These are phyloP conservation scores for Coemansia sp. DNA, from an alignment of 192 early-diverging fungal genomes.

Conservation along the genomic window DNA sequence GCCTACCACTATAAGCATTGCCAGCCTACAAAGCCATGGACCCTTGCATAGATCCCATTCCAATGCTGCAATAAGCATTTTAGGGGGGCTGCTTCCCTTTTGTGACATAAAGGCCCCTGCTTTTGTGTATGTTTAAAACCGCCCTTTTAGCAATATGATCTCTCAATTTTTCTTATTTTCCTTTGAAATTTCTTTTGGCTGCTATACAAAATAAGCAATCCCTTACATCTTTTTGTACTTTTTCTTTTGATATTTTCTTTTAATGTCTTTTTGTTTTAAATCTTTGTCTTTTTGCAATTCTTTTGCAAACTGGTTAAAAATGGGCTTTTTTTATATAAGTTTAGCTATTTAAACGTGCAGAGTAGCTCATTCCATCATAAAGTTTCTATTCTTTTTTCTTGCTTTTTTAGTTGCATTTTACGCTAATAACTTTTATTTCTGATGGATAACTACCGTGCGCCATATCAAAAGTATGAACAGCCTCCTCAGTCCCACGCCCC, in stretches of 20 bases:
- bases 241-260: slow-evolving; percentile 1
- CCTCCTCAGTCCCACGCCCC: neutral
- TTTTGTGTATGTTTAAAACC: neutral
- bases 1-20: too few relatives aligned
- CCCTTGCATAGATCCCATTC: too few relatives aligned
- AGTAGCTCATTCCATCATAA: neutral
- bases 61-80: too few relatives aligned
- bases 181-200: neutral
- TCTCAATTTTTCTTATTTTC: neutral
- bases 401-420: slow-evolving; percentile 5
- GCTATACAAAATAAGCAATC: neutral
- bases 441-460: slow-evolving; percentile 1
- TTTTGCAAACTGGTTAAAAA: too few relatives aligned
- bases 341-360: neutral
- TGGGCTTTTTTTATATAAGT: too few relatives aligned
- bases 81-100: neutral
- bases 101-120: neutral
- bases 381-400: neutral
- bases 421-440: neutral
- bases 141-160: slow-evolving; percentile 2
- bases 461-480: slow-evolving; percentile 4
- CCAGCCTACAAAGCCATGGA: neutral
- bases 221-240: neutral
- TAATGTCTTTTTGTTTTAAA: slow-evolving; percentile 8
- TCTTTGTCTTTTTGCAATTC: slow-evolving; percentile 4